phyloP scores from a whole-genome alignment of 306 rosid genomes.

The Carpinus viminea region DNA sequence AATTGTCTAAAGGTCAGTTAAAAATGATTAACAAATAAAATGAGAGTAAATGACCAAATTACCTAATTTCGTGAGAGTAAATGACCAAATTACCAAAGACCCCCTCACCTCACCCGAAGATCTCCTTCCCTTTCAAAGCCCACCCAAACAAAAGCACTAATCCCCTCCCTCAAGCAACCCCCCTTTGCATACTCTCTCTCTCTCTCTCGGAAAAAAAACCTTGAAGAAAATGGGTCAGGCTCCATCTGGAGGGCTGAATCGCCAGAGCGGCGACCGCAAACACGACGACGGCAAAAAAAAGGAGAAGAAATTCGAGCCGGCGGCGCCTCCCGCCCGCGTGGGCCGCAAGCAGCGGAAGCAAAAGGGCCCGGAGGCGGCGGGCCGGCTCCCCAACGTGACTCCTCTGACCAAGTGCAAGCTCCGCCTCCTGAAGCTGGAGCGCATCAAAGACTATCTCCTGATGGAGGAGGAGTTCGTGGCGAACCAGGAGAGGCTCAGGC shows the following conservation, averaged over 20 bases:
- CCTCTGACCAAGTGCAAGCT: conserved; percentile 62
- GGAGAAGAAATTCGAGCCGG: conserved; percentile 65
- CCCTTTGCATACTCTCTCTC: neutral
- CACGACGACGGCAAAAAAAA: conserved; percentile 50
- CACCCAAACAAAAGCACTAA: neutral
- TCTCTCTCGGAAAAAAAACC: neutral
- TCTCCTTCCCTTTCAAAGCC: neutral
- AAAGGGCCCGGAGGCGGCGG: conserved; percentile 65
- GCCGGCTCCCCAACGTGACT: conserved; percentile 55
- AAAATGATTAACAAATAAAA: no score
- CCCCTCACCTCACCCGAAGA: neutral
- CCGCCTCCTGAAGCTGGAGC: conserved; percentile 57
- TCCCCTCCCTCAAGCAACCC: neutral
- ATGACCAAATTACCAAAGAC: no score
- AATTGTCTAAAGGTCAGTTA: no score
- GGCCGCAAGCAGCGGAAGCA: conserved; percentile 68
- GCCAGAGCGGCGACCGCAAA: conserved; percentile 59
- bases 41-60: no score
- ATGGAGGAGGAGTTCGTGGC: conserved; percentile 66
- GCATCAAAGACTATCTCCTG: conserved; percentile 55
- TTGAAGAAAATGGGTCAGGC: conserved; percentile 51
- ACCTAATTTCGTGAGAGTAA: no score
- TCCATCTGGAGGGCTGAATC: conserved; percentile 61
- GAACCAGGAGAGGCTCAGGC: conserved; percentile 59
- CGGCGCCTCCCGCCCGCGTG: conserved; percentile 57